Conservation (phyloP, 1,139 yeast species). For the Pichia sp. region DNA sequence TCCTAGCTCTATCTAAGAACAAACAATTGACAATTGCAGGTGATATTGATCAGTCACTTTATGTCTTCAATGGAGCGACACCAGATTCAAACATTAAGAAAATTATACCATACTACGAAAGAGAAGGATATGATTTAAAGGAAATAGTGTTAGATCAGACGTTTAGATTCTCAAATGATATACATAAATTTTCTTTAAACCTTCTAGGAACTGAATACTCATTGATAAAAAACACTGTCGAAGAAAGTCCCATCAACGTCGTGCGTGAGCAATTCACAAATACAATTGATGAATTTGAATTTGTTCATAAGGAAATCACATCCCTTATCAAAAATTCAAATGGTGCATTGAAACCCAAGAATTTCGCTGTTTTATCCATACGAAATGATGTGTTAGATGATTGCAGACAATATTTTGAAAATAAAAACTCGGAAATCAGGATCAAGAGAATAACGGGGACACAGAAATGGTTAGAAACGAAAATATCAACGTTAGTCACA, state of each 20-base stretch:
- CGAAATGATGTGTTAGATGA: slow-evolving; percentile 54
- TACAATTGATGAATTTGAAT: slow-evolving; percentile 39
- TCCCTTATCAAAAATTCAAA: slow-evolving; percentile 45
- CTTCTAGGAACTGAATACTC: slow-evolving; percentile 27
- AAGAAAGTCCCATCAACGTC: slow-evolving; percentile 35
- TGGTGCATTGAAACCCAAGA: slow-evolving; percentile 45
- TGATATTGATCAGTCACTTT: slow-evolving; percentile 72
- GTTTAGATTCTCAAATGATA: slow-evolving; percentile 60
- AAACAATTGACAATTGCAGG: slow-evolving; percentile 69
- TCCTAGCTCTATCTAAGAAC: slow-evolving; percentile 37
- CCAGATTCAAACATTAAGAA: slow-evolving; percentile 16
- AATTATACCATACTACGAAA: slow-evolving; percentile 11
- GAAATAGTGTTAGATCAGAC: slow-evolving; percentile 44
- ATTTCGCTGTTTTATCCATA: slow-evolving; percentile 54
- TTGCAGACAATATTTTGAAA: slow-evolving; percentile 40
- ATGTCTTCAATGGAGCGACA: slow-evolving; percentile 58
- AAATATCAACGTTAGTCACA: slow-evolving; percentile 49
- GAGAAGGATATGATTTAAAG: slow-evolving; percentile 22
- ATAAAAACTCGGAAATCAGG: slow-evolving; percentile 39
- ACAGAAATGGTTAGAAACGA: slow-evolving; percentile 54
- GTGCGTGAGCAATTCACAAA: slow-evolving; percentile 32
- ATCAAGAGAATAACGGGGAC: slow-evolving; percentile 45
- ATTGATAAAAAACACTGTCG: slow-evolving; percentile 23
- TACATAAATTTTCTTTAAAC: slow-evolving; percentile 42
- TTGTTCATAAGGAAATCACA: slow-evolving; percentile 45